phyloP scores from a whole-genome alignment of 225 moss, liverwort and hornwort genomes.

The Bryoerythrophyllum caledonicum region DNA sequence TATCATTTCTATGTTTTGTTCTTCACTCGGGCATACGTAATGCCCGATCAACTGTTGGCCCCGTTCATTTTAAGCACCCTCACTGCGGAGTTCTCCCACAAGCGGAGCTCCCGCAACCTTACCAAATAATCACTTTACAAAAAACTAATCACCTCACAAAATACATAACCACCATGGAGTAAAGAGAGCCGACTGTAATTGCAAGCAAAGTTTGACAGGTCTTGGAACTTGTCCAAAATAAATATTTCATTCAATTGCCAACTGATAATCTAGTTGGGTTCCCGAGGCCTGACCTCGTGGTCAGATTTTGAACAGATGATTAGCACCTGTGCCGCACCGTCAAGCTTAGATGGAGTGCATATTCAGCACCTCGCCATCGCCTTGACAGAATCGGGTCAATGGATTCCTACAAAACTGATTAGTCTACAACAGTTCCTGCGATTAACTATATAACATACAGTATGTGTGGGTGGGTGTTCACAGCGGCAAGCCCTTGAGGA shows the following conservation, averaged over 20 bases:
- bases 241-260: slow-evolving; percentile 3
- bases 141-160: too few relatives aligned
- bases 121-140: too few relatives aligned
- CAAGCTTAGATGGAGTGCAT: background rate
- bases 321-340: background rate
- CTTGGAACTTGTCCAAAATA: background rate
- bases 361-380: background rate
- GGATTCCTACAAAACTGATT: background rate
- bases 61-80: too few relatives aligned
- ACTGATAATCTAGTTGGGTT: background rate
- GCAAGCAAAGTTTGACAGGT: too few relatives aligned
- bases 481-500: slow-evolving; percentile 5
- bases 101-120: too few relatives aligned
- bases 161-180: too few relatives aligned
- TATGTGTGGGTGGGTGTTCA: too few relatives aligned
- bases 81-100: too few relatives aligned
- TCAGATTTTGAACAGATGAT: background rate
- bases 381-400: background rate
- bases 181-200: too few relatives aligned
- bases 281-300: background rate
- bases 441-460: too few relatives aligned
- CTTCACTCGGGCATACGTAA: too few relatives aligned
- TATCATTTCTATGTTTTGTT: background rate
- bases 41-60: too few relatives aligned
- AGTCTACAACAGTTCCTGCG: background rate